phyloP scores from a whole-genome alignment of 2,329 filamentous ascomycete species.

The Fusarium sp. region DNA sequence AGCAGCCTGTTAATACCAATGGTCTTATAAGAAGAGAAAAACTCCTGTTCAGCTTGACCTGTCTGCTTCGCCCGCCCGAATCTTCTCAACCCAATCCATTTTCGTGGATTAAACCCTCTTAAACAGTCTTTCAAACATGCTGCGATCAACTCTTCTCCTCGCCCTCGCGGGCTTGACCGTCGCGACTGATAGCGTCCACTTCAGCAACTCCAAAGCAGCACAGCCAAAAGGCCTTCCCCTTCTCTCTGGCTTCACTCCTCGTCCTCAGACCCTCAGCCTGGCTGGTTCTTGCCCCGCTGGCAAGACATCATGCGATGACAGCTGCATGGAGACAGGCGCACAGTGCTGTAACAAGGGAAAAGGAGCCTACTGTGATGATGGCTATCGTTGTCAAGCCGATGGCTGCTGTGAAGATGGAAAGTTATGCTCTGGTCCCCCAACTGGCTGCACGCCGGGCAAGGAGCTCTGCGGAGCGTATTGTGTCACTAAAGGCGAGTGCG shows the following conservation, averaged over 20 bases:
- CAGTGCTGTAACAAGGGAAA: constrained; percentile 48
- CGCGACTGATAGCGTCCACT: constrained; percentile 33
- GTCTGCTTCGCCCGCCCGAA: not conserved
- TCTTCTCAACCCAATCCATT: not conserved
- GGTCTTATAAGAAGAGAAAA: constrained; percentile 32
- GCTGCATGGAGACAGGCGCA: constrained; percentile 48
- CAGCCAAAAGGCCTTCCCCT: constrained; percentile 31
- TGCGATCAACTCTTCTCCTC: constrained; percentile 44
- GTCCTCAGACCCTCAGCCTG: constrained; percentile 34
- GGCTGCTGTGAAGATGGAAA: constrained; percentile 52
- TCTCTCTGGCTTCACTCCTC: constrained; percentile 38
- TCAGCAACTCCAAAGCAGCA: constrained; percentile 29
- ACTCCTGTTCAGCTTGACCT: not conserved
- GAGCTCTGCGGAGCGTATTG: constrained; percentile 47
- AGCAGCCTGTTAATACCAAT: constrained; percentile 1
- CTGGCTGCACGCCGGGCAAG: constrained; percentile 43
- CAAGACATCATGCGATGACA: constrained; percentile 45
- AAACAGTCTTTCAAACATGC: constrained; percentile 31
- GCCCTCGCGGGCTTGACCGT: constrained; percentile 40
- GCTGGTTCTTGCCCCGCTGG: constrained; percentile 36
- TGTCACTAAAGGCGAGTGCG: constrained; percentile 44
- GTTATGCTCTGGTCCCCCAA: constrained; percentile 47
- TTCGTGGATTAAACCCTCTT: not conserved
- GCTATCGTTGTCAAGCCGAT: constrained; percentile 45
- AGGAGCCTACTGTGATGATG: constrained; percentile 49